Percentiles rank a stretch among this genome's conserved stretches.
phyloP scores from a whole-genome alignment of 2,329 filamentous ascomycete species.

The Saccharata proteae region DNA sequence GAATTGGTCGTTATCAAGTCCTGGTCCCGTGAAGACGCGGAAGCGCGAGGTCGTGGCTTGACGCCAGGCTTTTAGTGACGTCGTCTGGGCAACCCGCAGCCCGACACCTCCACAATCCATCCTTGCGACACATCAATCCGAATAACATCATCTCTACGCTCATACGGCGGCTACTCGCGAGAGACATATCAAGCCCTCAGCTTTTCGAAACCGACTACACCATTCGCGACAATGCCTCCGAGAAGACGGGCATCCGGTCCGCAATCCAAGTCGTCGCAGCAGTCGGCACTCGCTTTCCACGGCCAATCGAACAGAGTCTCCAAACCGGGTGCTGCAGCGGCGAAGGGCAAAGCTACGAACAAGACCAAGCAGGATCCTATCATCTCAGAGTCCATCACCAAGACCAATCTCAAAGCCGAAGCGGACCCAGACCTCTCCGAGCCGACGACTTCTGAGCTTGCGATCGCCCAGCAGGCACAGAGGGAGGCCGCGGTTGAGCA shows the following conservation, averaged over 20 bases:
- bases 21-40: too few relatives aligned
- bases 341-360: conserved; percentile 13
- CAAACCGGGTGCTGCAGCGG: conserved; percentile 35
- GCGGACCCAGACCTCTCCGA: conserved; percentile 14
- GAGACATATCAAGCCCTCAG: too few relatives aligned
- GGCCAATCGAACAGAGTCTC: conserved; percentile 43
- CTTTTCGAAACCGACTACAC: too few relatives aligned
- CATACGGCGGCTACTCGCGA: too few relatives aligned
- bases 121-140: too few relatives aligned
- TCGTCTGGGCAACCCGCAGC: too few relatives aligned
- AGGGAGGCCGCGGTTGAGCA: conserved; percentile 22
- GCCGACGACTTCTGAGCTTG: conserved; percentile 27
- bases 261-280: conserved; percentile 31
- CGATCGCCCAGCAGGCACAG: conserved; percentile 26
- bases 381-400: conserved; percentile 20
- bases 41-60: too few relatives aligned
- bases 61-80: too few relatives aligned
- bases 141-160: too few relatives aligned
- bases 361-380: conserved; percentile 27
- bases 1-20: too few relatives aligned
- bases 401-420: conserved; percentile 13
- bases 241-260: conserved; percentile 28
- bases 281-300: conserved; percentile 53
- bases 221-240: conserved; percentile 30
- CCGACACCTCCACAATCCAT: too few relatives aligned